phyloP scores from a whole-genome alignment of 257 asterid genomes.

The Solanum pinnatisectum region DNA sequence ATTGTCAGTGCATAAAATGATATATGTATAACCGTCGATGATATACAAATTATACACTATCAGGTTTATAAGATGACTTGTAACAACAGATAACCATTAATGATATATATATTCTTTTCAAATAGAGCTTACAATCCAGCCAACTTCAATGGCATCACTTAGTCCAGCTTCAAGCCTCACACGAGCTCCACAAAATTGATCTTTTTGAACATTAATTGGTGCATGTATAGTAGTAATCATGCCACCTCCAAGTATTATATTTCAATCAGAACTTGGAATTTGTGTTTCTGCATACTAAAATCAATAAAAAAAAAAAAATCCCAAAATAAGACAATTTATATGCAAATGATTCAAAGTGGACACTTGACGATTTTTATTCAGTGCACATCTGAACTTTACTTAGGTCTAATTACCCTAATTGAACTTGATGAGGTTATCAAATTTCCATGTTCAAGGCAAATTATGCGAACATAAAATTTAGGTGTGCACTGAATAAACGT shows the following conservation, averaged over 20 bases:
- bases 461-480: not conserved
- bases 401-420: no score
- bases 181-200: not conserved
- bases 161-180: not conserved
- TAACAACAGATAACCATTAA: rapidly evolving
- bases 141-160: not conserved
- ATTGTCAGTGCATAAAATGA: no score
- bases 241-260: not conserved
- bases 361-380: no score
- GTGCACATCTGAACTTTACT: no score
- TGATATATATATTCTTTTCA: not conserved
- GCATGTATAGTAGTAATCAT: not conserved
- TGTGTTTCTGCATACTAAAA: not conserved
- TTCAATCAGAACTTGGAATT: not conserved
- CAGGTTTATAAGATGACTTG: no score
- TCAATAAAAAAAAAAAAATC: not conserved
- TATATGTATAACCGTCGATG: no score
- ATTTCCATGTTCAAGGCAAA: no score
- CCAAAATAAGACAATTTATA: not conserved
- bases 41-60: no score
- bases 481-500: not conserved
- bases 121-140: not conserved
- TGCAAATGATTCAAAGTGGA: not conserved
- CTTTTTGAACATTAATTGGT: not conserved
- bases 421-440: no score